A percentile compares a stretch with the other conserved stretches of the same genome.
These are phyloP conservation scores for Cyclaneusma minus DNA, from an alignment of 2,329 filamentous ascomycete genomes.

Conservation along the genomic window DNA sequence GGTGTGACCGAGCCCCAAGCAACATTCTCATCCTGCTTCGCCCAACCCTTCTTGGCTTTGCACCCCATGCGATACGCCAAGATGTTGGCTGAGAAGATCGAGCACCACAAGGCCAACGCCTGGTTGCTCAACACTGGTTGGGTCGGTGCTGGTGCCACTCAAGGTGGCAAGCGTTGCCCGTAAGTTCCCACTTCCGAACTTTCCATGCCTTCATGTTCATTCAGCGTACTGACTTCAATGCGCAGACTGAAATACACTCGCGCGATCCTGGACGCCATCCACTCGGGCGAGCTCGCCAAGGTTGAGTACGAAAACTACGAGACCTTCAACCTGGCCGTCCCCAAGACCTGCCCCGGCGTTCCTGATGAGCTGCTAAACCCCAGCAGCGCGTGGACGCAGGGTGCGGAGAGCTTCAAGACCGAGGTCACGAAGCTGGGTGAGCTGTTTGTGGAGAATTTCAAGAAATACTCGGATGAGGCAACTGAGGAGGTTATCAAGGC, in stretches of 20 bases:
- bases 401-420: conserved; percentile 62
- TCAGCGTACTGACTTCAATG: conserved; percentile 5
- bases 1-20: conserved; percentile 94
- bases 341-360: conserved; percentile 77
- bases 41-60: conserved; percentile 94
- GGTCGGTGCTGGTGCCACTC: conserved; percentile 82
- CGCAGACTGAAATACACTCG: conserved; percentile 79
- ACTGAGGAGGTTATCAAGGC: conserved; percentile 64
- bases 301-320: conserved; percentile 90
- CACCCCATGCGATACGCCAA: conserved; percentile 98
- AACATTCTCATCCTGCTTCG: conserved; percentile 98
- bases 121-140: conserved; percentile 98
- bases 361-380: conserved; percentile 91
- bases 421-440: conserved; percentile 83
- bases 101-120: conserved; percentile 84
- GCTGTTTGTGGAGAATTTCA: conserved; percentile 94
- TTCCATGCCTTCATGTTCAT: not conserved
- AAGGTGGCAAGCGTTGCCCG: conserved; percentile 91
- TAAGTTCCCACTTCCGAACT: no score
- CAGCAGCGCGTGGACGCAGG: conserved; percentile 77
- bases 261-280: conserved; percentile 94
- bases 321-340: conserved; percentile 93
- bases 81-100: conserved; percentile 98
- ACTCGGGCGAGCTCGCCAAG: conserved; percentile 88
- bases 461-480: conserved; percentile 80